Evolutionary conservation across 139 green algal species (phyloP).

Genomic region (Eudorina sp.): DNA sequence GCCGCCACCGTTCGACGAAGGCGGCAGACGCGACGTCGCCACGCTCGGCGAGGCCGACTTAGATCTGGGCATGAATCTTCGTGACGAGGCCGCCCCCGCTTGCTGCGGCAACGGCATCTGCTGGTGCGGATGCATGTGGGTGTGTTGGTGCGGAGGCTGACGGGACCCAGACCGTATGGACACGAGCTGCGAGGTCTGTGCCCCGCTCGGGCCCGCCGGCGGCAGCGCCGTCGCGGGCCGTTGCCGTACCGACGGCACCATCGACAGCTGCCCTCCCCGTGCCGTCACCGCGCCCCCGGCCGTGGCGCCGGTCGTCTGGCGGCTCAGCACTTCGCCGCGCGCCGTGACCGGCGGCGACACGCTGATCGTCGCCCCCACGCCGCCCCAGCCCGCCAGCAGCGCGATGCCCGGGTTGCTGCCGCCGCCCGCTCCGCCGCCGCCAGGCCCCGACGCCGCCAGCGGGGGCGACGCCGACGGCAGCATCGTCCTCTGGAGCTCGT

Average conservation of each 20-base stretch:
- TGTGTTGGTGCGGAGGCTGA: background rate
- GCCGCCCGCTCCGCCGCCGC: background rate
- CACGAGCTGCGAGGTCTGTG: background rate
- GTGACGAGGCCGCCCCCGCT: background rate
- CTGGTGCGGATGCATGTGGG: background rate
- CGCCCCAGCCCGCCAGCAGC: background rate
- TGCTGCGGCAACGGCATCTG: background rate
- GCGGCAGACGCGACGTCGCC: background rate
- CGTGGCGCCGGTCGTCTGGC: background rate
- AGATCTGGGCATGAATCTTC: background rate
- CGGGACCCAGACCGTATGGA: background rate
- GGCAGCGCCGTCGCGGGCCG: constrained; percentile 3
- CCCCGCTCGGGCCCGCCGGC: background rate
- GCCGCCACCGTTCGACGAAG: background rate
- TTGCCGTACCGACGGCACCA: background rate
- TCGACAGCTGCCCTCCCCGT: background rate
- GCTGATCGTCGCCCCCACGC: background rate
- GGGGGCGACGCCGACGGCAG: background rate
- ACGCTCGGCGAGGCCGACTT: constrained; percentile 22
- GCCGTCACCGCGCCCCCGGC: background rate
- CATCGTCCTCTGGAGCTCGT: constrained; percentile 38
- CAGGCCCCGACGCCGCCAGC: background rate
- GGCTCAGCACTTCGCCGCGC: background rate
- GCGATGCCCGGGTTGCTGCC: constrained; percentile 6
- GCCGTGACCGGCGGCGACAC: background rate